These are phyloP conservation scores for Leishmania mexicana DNA, from an alignment of 208 protist genomes.

Conservation along the genomic window DNA sequence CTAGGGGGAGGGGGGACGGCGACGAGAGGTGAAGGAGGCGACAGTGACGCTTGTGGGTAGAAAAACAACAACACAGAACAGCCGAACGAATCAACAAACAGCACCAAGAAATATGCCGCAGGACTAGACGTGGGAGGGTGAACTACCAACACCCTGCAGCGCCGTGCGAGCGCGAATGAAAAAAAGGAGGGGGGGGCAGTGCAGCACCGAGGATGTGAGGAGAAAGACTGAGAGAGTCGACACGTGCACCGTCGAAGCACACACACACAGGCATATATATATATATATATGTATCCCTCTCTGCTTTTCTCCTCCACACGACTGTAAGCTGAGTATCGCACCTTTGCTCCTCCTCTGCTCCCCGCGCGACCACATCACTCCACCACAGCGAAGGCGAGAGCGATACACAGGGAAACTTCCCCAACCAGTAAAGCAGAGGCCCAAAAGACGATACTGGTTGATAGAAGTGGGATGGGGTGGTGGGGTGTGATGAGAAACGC, in stretches of 20 bases:
- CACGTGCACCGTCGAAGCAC: neutral
- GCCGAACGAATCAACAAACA: neutral
- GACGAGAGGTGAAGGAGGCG: neutral
- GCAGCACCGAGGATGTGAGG: neutral
- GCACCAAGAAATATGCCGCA: neutral
- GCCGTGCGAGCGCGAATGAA: slow-evolving; percentile 3
- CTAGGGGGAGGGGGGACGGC: neutral
- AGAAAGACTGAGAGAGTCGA: neutral
- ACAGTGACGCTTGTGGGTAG: neutral
- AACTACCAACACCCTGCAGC: neutral
- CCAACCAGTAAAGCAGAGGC: neutral
- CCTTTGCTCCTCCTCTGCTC: neutral
- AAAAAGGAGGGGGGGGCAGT: slow-evolving; percentile 11
- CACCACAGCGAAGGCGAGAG: neutral
- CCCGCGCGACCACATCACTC: neutral
- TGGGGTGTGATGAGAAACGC: neutral
- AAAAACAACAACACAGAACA: neutral
- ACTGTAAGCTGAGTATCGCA: neutral
- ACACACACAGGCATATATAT: neutral
- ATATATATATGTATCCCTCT: neutral
- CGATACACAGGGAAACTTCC: neutral
- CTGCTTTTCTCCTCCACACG: neutral
- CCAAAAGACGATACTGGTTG: slow-evolving; percentile 3
- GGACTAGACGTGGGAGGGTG: neutral
- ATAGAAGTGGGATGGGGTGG: neutral